Conservation (phyloP, 805 yeast genomes). For the Pichia manshurica region DNA sequence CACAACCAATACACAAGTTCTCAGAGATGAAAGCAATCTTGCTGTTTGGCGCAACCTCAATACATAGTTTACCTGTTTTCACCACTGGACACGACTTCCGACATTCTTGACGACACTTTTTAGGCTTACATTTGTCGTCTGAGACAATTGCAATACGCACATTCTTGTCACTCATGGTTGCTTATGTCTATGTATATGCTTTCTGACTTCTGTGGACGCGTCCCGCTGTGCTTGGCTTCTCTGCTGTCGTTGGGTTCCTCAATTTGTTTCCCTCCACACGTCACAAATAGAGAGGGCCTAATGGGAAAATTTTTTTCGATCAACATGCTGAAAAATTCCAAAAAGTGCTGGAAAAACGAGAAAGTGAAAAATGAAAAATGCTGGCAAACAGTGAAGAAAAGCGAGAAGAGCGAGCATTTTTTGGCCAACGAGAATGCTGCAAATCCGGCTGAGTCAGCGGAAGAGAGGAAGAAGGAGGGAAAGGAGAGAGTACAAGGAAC, state of each 20-base stretch:
- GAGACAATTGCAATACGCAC: constrained; percentile 95
- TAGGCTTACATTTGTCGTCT: constrained; percentile 94
- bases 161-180: constrained; percentile 31
- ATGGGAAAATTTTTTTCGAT: not conserved
- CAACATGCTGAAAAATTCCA: not conserved
- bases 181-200: not conserved
- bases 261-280: not conserved
- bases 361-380: not conserved
- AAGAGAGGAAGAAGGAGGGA: not conserved
- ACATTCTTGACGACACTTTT: constrained; percentile 98
- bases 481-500: no score
- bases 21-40: constrained; percentile 95
- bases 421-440: not conserved
- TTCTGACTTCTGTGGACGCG: not conserved
- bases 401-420: not conserved
- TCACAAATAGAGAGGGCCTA: not conserved
- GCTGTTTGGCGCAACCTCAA: constrained; percentile 85
- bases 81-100: constrained; percentile 96
- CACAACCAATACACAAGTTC: constrained; percentile 95
- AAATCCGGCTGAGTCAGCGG: not conserved
- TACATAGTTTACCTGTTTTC: constrained; percentile 94
- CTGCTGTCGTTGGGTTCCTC: no score
- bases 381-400: not conserved
- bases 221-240: no score
- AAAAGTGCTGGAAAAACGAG: no score